These are phyloP conservation scores for Stephanodiscus minutulus DNA, from an alignment of 108 stramenopile species.

Conservation along the genomic window DNA sequence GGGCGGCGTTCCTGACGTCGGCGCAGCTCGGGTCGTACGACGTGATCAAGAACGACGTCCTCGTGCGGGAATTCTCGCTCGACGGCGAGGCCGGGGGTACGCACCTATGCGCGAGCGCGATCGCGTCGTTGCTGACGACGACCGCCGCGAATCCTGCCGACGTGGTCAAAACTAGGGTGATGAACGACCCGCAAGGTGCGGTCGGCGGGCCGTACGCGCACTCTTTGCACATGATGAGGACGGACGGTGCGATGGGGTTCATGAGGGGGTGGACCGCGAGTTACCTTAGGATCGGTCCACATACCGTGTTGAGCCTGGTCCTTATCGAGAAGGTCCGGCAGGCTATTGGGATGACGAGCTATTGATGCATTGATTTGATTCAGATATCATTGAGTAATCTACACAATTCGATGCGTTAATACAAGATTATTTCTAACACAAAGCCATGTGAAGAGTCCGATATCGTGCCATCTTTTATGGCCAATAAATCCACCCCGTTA, in stretches of 20 bases:
- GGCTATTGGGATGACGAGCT: constrained; percentile 32
- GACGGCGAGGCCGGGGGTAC: constrained; percentile 21
- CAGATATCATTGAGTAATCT: neutral
- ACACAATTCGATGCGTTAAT: neutral
- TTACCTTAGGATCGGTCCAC: constrained; percentile 35
- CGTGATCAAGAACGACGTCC: constrained; percentile 32
- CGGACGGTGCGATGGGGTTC: constrained; percentile 18
- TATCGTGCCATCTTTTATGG: no score
- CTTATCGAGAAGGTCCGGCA: constrained; percentile 35
- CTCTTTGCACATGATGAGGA: constrained; percentile 7
- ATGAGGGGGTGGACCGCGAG: constrained; percentile 38
- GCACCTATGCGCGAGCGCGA: constrained; percentile 25
- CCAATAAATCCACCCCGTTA: no score
- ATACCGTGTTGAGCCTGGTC: constrained; percentile 27
- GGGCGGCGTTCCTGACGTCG: constrained; percentile 30
- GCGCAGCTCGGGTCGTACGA: constrained; percentile 38
- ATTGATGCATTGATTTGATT: constrained; percentile 10
- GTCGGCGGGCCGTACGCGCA: constrained; percentile 20
- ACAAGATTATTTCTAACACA: no score
- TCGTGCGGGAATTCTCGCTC: constrained; percentile 21
- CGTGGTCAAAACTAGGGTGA: constrained; percentile 35
- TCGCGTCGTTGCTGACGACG: constrained; percentile 26
- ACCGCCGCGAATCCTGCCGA: constrained; percentile 36
- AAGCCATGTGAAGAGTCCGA: no score
- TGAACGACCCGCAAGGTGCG: constrained; percentile 28